Percentiles rank a stretch among this genome's conserved stretches.
These are phyloP conservation scores for Pseudotulostoma volvatum DNA, from an alignment of 495 filamentous ascomycete genomes.

Conservation along the genomic window DNA sequence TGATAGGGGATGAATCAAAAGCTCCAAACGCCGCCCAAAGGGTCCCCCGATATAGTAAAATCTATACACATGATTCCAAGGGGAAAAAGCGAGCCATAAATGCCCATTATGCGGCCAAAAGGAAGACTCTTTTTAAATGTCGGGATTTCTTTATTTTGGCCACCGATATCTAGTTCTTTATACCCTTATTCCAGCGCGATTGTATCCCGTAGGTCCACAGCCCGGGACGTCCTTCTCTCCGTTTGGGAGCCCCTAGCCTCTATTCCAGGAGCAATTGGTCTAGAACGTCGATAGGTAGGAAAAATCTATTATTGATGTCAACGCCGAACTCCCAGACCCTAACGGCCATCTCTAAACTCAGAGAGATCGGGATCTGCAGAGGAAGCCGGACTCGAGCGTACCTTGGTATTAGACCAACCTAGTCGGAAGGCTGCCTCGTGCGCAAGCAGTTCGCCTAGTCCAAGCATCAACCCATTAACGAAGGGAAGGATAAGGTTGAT, in stretches of 20 bases:
- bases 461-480: slow-evolving; percentile 95
- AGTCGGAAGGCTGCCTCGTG: slow-evolving; percentile 87
- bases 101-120: too few species aligned
- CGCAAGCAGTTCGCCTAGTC: slow-evolving; percentile 90
- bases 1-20: too few species aligned
- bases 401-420: slow-evolving; percentile 88
- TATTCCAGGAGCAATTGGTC: slow-evolving; percentile 49
- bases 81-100: neutral
- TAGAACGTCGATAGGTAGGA: slow-evolving; percentile 39
- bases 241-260: slow-evolving; percentile 40
- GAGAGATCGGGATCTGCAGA: neutral
- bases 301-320: slow-evolving; percentile 38
- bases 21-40: slow-evolving; percentile 1
- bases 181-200: slow-evolving; percentile 26
- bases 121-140: slow-evolving; percentile 11
- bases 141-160: slow-evolving; percentile 4
- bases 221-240: slow-evolving; percentile 27
- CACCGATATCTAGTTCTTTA: slow-evolving; percentile 1
- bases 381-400: slow-evolving; percentile 30
- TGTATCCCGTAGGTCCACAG: slow-evolving; percentile 30
- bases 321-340: neutral
- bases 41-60: neutral
- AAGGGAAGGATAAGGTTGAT: slow-evolving; percentile 94
- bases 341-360: neutral
- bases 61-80: slow-evolving; percentile 19